phyloP scores from a whole-genome alignment of 75 land plant species.

The Ceratopteris richardii region DNA sequence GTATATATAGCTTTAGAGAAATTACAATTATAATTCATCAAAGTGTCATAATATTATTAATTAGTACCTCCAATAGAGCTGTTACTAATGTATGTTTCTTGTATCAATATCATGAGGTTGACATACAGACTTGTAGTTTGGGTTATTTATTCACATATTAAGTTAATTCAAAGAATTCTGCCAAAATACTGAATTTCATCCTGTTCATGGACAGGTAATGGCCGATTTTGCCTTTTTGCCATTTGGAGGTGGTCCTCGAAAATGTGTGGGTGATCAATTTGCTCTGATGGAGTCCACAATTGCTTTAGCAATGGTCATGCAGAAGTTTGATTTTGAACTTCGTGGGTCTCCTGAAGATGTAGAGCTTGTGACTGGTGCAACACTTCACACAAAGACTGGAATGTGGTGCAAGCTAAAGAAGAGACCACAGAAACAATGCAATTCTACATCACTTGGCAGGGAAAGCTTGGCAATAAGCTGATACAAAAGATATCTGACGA shows the following conservation, averaged over 20 bases:
- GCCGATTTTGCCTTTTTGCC: slow-evolving; percentile 95
- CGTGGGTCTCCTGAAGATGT: slow-evolving; percentile 76
- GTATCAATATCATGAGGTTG: too few species aligned
- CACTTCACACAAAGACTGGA: slow-evolving; percentile 92
- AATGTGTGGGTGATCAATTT: slow-evolving; percentile 98
- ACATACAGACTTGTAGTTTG: too few species aligned
- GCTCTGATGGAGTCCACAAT: slow-evolving; percentile 95
- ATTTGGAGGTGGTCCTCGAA: slow-evolving; percentile 97
- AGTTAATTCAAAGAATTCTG: too few species aligned
- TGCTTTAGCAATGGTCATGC: slow-evolving; percentile 68
- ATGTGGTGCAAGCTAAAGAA: slow-evolving; percentile 79
- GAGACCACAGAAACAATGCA: slow-evolving; percentile 15
- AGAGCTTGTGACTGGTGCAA: slow-evolving; percentile 93
- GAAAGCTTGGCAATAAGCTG: not conserved
- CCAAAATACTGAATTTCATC: too few species aligned
- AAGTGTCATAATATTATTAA: too few species aligned
- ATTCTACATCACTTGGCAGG: not conserved
- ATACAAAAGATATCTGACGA: too few species aligned
- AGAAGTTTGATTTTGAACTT: slow-evolving; percentile 80
- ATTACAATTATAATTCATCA: too few species aligned
- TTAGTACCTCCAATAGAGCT: too few species aligned
- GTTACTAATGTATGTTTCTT: too few species aligned
- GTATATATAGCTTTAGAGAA: too few species aligned
- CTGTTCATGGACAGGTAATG: slow-evolving; percentile 60
- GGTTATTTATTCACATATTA: too few species aligned